A percentile compares a stretch with the other conserved stretches of the same genome.
phyloP scores from a whole-genome alignment of 2,329 filamentous ascomycete genomes.

The Beauveria scarabaeidicola region DNA sequence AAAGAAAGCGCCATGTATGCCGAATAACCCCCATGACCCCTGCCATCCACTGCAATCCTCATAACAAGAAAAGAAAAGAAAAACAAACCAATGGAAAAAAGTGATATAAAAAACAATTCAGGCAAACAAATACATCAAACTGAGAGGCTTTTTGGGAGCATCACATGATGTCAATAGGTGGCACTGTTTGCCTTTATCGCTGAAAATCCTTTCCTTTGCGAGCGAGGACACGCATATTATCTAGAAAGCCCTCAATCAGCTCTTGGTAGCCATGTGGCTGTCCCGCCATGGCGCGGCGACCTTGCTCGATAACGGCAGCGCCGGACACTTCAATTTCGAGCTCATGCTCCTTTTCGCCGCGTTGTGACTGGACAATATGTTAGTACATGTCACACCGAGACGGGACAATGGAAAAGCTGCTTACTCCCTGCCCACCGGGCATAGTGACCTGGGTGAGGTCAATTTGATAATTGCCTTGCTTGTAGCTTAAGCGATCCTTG shows the following conservation, averaged over 20 bases:
- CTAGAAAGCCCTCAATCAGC: conserved; percentile 64
- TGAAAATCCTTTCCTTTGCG: conserved; percentile 30
- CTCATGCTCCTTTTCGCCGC: conserved; percentile 62
- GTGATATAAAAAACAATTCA: background rate
- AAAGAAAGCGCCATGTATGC: conserved; percentile 6
- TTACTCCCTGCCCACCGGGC: conserved; percentile 28
- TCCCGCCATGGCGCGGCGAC: conserved; percentile 42
- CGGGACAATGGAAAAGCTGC: conserved; percentile 15
- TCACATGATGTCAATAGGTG: background rate
- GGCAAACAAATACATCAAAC: background rate
- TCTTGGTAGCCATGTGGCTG: conserved; percentile 54
- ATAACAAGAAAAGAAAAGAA: background rate
- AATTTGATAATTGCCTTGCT: conserved; percentile 77
- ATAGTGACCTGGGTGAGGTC: conserved; percentile 85
- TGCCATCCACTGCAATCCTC: background rate
- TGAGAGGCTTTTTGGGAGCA: background rate
- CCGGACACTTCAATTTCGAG: conserved; percentile 71
- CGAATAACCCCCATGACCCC: background rate
- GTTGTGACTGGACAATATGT: conserved; percentile 18
- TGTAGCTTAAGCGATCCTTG: conserved; percentile 90
- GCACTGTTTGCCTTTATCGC: background rate
- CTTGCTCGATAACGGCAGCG: conserved; percentile 56
- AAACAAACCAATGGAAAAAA: background rate
- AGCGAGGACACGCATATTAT: conserved; percentile 59
- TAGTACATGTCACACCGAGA: conserved; percentile 3